Base-by-base conservation (phyloP, 164 flowering plant genomes). In the Stephania japonica region DNA sequence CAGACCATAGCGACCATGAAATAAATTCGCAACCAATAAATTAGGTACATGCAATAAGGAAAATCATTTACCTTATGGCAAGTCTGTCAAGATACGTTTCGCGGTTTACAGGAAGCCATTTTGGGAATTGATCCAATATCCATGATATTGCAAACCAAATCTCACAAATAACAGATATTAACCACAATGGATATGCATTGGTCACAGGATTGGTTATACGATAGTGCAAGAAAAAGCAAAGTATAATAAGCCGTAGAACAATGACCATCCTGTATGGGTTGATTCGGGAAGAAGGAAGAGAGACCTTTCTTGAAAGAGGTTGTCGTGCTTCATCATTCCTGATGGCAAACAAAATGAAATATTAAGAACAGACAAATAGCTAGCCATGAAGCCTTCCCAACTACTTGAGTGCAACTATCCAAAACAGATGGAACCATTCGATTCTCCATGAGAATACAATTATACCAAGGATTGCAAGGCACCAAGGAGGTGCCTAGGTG, bases 311-410 rank as follows among this genome's bases (percentile, higher is more conserved):
- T 19, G 89, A 86, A 69, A 86, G 86, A 69, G 89, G 89, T 72
- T 86, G 87, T 42, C 89, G 84, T 41, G 86, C 86, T 79, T 86
- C 89, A 76, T 86, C 89, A 85, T 85, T 86, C 80, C 89, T 86
- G 76, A 56, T 72, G 59, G 18, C 21, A 26, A 69, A 72, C 25
- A 27, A 68, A 64, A 42, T 10, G 7, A 4, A 8, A 59, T 42
- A 42, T 56, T 19, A 25, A 69, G 12, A 75, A 49, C 27, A 75
- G 14, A 24, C 41, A 73, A 44, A 56, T 23, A 56, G 23, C 23
- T 18, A 56, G n/a, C 18, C 21, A 56, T 56, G 62, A 56, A 11
- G 62, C 23, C 62, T 56, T 56, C 1, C 59, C 59, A 50, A 50
- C 23, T 19, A 56, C 23, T 56, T 2, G 19, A 6, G 62, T 56